These are phyloP conservation scores for Aspergillus mulundensis DNA, from an alignment of 495 filamentous ascomycete species.

Conservation along the genomic window DNA sequence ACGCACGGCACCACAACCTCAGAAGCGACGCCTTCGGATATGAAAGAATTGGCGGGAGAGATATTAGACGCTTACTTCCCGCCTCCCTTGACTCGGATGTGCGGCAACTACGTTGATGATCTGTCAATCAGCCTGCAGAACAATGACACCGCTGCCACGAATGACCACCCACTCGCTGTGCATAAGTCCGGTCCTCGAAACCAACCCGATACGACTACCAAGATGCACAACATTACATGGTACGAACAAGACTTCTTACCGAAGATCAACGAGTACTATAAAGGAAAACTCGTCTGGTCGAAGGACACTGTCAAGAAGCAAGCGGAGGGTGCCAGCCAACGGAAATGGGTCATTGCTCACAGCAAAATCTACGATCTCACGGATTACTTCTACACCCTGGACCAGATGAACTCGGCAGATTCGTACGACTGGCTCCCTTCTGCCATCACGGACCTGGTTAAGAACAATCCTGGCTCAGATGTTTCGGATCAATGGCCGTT, in stretches of 20 bases:
- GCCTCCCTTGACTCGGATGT: slow-evolving; percentile 71
- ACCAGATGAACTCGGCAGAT: slow-evolving; percentile 42
- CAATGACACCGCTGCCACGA: slow-evolving; percentile 57
- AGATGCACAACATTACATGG: slow-evolving; percentile 65
- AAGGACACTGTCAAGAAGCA: slow-evolving; percentile 42
- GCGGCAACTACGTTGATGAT: slow-evolving; percentile 59
- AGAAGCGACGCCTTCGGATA: slow-evolving; percentile 58
- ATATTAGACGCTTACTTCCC: slow-evolving; percentile 82
- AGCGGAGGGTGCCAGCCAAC: slow-evolving; percentile 61
- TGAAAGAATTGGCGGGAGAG: slow-evolving; percentile 72
- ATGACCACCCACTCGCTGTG: slow-evolving; percentile 38
- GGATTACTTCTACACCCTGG: slow-evolving; percentile 76
- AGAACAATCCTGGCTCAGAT: slow-evolving; percentile 72
- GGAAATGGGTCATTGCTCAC: slow-evolving; percentile 76
- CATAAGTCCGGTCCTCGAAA: slow-evolving; percentile 64
- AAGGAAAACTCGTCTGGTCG: slow-evolving; percentile 80
- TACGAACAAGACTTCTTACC: slow-evolving; percentile 71
- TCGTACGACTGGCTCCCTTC: slow-evolving; percentile 66
- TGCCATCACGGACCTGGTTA: slow-evolving; percentile 59
- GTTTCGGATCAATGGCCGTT: slow-evolving; percentile 62
- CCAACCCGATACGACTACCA: slow-evolving; percentile 48
- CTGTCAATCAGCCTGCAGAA: slow-evolving; percentile 47
- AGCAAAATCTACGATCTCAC: slow-evolving; percentile 81
- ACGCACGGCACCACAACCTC: slow-evolving; percentile 70
- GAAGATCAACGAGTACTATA: slow-evolving; percentile 77